Evolutionary conservation across 2,329 filamentous ascomycete species (phyloP).

Genomic region (Fusarium anthophilum): DNA sequence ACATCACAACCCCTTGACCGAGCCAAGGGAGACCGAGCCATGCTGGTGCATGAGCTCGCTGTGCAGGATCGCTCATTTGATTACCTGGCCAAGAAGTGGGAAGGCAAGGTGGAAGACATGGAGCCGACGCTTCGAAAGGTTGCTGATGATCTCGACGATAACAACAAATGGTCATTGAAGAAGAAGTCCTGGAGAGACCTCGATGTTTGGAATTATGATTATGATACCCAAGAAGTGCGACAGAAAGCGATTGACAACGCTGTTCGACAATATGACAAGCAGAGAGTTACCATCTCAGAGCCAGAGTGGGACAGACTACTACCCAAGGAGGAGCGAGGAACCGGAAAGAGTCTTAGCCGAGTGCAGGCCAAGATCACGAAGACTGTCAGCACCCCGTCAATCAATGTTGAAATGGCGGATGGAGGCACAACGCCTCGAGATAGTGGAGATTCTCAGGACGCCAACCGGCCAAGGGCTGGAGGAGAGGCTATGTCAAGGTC

Average conservation of each 20-base stretch:
- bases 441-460: constrained; percentile 44
- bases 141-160: constrained; percentile 59
- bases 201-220: constrained; percentile 70
- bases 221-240: constrained; percentile 62
- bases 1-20: constrained; percentile 62
- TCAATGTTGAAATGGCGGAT: constrained; percentile 61
- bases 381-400: constrained; percentile 57
- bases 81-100: constrained; percentile 60
- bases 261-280: constrained; percentile 67
- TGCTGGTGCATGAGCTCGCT: constrained; percentile 70
- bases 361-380: constrained; percentile 68
- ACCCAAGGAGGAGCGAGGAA: constrained; percentile 64
- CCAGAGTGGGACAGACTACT: constrained; percentile 71
- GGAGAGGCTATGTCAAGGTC: constrained; percentile 60
- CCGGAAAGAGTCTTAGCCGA: constrained; percentile 68
- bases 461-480: constrained; percentile 45
- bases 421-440: constrained; percentile 55
- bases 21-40: constrained; percentile 61
- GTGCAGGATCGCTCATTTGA: constrained; percentile 61
- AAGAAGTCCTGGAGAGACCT: constrained; percentile 71
- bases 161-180: constrained; percentile 64
- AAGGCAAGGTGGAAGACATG: constrained; percentile 64
- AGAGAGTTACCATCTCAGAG: constrained; percentile 64
- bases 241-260: constrained; percentile 70
- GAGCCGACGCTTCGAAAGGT: constrained; percentile 65